phyloP scores from a whole-genome alignment of 805 yeast species.

The Scheffersomyces stipitis region DNA sequence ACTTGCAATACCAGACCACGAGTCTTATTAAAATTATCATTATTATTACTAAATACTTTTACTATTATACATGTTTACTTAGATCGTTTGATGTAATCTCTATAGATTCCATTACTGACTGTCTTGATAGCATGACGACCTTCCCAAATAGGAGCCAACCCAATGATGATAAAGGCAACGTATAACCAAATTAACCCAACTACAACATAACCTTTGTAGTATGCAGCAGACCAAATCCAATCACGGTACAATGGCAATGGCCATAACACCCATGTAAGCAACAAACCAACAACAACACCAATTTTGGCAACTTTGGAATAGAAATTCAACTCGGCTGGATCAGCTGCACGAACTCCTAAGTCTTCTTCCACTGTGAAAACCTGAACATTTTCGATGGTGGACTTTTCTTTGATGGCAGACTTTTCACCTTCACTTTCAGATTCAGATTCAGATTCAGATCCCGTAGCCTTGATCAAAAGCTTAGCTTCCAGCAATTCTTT shows the following conservation, averaged over 20 bases:
- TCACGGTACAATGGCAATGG: conserved; percentile 45
- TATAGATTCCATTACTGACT: conserved; percentile 18
- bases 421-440: not conserved
- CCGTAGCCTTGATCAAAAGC: conserved; percentile 5
- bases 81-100: conserved; percentile 11
- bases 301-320: conserved; percentile 26
- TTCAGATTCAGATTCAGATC: not conserved
- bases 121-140: conserved; percentile 31
- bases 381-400: not conserved
- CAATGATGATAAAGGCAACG: conserved; percentile 30
- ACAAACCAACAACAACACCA: conserved; percentile 22
- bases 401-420: not conserved
- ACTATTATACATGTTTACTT: too few species aligned
- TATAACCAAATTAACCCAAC: conserved; percentile 42
- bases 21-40: too few species aligned
- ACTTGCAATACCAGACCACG: too few species aligned
- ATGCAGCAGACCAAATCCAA: conserved; percentile 37
- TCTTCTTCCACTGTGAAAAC: conserved; percentile 3
- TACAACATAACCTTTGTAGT: conserved; percentile 38
- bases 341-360: not conserved
- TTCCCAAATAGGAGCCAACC: conserved; percentile 33
- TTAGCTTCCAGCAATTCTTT: conserved; percentile 18
- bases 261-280: conserved; percentile 41
- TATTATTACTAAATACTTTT: too few species aligned
- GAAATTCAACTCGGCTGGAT: conserved; percentile 2